A percentile compares a stretch with the other conserved stretches of the same genome.
Evolutionary conservation across 1,139 yeast genomes (phyloP).

Genomic region (Debaryomyces sp.): DNA sequence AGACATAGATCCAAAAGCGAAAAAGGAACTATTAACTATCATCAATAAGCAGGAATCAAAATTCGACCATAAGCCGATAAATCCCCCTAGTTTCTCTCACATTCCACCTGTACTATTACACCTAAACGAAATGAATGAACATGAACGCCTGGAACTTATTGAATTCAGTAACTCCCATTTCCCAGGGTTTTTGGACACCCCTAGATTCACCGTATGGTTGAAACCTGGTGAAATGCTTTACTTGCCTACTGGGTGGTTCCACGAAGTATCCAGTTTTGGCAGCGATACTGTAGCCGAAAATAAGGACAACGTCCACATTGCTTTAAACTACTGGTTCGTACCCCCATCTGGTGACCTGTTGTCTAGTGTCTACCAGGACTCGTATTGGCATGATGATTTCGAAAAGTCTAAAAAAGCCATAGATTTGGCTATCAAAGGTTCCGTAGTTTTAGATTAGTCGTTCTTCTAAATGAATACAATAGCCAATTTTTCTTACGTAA

Average conservation of each 20-base stretch:
- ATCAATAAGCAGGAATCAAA: constrained; percentile 20
- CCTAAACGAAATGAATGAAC: constrained; percentile 49
- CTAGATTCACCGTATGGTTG: constrained; percentile 48
- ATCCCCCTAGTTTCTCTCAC: constrained; percentile 70
- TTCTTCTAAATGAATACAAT: background rate
- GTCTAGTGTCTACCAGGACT: constrained; percentile 43
- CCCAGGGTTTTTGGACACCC: constrained; percentile 50
- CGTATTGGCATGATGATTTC: constrained; percentile 56
- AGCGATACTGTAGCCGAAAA: constrained; percentile 14
- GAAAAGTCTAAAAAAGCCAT: constrained; percentile 19
- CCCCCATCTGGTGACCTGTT: constrained; percentile 52
- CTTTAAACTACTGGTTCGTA: constrained; percentile 73
- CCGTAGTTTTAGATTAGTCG: background rate
- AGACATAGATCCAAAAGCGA: constrained; percentile 10
- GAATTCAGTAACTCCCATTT: constrained; percentile 35
- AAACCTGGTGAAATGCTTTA: constrained; percentile 68
- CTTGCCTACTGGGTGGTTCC: constrained; percentile 81
- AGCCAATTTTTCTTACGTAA: background rate
- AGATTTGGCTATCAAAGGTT: background rate
- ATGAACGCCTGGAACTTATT: constrained; percentile 25
- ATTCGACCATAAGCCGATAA: constrained; percentile 25
- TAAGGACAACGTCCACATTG: constrained; percentile 51
- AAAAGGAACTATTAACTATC: constrained; percentile 11
- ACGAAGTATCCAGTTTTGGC: constrained; percentile 74
- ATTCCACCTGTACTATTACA: constrained; percentile 67